phyloP scores from a whole-genome alignment of 2,329 filamentous ascomycete species.

The Rutstroemia sp. region DNA sequence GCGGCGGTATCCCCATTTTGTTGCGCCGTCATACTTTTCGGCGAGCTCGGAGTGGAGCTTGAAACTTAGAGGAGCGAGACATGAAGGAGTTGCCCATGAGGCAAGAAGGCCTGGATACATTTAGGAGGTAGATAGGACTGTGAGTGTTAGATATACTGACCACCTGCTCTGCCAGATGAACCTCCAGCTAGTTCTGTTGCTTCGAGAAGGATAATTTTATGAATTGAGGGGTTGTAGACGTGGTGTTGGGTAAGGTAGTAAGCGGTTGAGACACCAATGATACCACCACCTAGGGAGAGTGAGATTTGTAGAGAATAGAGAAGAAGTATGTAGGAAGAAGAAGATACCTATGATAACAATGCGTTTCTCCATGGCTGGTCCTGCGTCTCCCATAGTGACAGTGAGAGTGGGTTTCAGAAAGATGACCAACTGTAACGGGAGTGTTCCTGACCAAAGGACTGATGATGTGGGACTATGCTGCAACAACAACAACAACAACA shows the following conservation, averaged over 20 bases:
- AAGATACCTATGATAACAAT: not conserved
- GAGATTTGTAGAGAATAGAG: not conserved
- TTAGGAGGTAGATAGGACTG: not conserved
- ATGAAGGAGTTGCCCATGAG: conserved; percentile 79
- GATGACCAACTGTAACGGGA: too few relatives aligned
- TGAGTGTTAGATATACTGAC: conserved; percentile 28
- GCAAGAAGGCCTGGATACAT: conserved; percentile 53
- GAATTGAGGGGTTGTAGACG: conserved; percentile 63
- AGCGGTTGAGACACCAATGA: conserved; percentile 80
- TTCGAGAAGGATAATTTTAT: conserved; percentile 56
- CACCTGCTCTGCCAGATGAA: conserved; percentile 88
- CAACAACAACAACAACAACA: too few relatives aligned
- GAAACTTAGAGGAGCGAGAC: conserved; percentile 78
- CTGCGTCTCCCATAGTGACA: too few relatives aligned
- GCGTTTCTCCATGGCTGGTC: not conserved
- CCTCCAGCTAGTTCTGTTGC: conserved; percentile 75
- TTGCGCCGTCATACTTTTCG: conserved; percentile 65
- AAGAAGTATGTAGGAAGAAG: too few relatives aligned
- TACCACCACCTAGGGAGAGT: conserved; percentile 54
- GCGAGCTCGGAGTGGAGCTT: conserved; percentile 73
- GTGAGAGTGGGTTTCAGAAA: too few relatives aligned
- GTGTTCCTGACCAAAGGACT: too few relatives aligned
- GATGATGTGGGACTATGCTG: too few relatives aligned
- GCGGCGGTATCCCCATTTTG: conserved; percentile 76
- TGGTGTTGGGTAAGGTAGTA: conserved; percentile 85